These are phyloP conservation scores for Aspergillus sp. DNA, from an alignment of 2,329 filamentous ascomycete genomes.

Conservation along the genomic window DNA sequence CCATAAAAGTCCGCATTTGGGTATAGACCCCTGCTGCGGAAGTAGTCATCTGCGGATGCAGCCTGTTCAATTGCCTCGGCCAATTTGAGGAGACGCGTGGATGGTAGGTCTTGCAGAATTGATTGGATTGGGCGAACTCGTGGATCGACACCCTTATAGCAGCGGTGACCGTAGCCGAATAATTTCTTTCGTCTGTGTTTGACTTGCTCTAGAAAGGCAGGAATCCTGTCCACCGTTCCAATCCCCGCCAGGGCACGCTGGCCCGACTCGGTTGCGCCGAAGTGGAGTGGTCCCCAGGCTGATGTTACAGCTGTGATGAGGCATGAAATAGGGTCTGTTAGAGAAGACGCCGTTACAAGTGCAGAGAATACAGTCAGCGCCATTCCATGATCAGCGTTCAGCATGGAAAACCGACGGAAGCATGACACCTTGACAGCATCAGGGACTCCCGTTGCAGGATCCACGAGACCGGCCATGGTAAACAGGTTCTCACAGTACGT, in stretches of 20 bases:
- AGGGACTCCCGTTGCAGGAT: constrained; percentile 48
- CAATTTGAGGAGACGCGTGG: constrained; percentile 23
- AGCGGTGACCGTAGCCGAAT: constrained; percentile 34
- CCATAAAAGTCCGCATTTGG: constrained; percentile 50
- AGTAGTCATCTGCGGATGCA: constrained; percentile 29
- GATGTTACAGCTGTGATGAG: constrained; percentile 55
- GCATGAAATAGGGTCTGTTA: constrained; percentile 57
- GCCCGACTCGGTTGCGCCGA: constrained; percentile 59
- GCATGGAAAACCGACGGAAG: constrained; percentile 56
- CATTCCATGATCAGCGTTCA: constrained; percentile 61
- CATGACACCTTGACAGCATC: constrained; percentile 48
- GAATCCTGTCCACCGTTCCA: constrained; percentile 26
- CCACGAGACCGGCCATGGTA: constrained; percentile 54
- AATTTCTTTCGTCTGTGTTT: constrained; percentile 28
- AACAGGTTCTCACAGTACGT: constrained; percentile 58
- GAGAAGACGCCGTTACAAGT: constrained; percentile 56
- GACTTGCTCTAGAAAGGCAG: constrained; percentile 28
- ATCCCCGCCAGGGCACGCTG: constrained; percentile 42
- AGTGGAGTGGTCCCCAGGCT: constrained; percentile 59
- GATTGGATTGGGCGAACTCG: constrained; percentile 25
- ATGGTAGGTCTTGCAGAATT: constrained; percentile 22
- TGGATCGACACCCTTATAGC: constrained; percentile 32
- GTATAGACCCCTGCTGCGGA: constrained; percentile 33
- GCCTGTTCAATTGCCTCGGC: constrained; percentile 28
- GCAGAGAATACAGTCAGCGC: constrained; percentile 59